Evolutionary conservation across 352 stramenopile genomes (phyloP), one percentile per base, ranked within the genome.

Genomic region (Phytophthora fragariae): DNA sequence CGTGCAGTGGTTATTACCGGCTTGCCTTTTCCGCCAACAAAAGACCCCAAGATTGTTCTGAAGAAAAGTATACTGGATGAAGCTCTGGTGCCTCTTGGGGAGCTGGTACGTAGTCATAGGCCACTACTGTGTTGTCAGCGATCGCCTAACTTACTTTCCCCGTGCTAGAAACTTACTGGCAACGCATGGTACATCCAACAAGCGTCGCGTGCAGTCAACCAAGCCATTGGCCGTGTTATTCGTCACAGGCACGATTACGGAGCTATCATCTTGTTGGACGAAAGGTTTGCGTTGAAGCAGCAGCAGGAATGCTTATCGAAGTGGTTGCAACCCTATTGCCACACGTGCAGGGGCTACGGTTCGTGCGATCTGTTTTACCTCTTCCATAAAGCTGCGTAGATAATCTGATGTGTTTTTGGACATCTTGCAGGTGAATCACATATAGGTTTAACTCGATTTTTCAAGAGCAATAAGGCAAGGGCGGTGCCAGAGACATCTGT

Each of bases 181-280:
- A 96, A 98, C 59, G 92, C 98, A 27, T 99, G 98, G 98, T 99
- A 99, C 74, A 96, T 96, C 41, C 98, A 99, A 62, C 97, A 99
- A 91, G 98, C 98, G 7, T 97, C 97, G 59, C 83, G 97, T 62
- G 98, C 98, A 60, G 97, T 99, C 11, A 99, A 99, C 78, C 98
- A 99, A 90, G 98, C 98, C 7, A 95, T 99, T 57, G 98, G 98
- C 2, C 90, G 98, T 70, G 97, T 99, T 5, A 99, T 99, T 88
- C 97, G 98, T 11, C 98, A 99, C 77, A 91, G 94, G 15, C 89
- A 98, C 62, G 98, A 99, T 71, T 99, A 98, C 68, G 98, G 98
- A 35, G 93, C 96, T 21, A 98, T 99, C 35, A 90, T 99, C 47
- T 77, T 99, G 27, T 84, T 98, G 29, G 98, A 99, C 76, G 95